phyloP scores from a whole-genome alignment of 257 asterid genomes.

The Parsonsia alboflavescens region DNA sequence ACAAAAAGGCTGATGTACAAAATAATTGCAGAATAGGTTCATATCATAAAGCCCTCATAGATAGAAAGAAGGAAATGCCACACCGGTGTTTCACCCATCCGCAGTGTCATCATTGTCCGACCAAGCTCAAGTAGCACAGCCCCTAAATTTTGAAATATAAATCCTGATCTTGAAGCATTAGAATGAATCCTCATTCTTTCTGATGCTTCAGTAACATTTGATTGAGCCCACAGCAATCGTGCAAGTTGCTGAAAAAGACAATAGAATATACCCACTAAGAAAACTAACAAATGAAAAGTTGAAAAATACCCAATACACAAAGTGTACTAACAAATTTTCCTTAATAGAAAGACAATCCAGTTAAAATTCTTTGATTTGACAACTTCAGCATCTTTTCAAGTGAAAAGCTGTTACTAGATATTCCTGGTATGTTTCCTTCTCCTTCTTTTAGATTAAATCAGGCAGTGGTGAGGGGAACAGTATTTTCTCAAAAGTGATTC shows the following conservation, averaged over 20 bases:
- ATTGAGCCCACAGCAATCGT: conserved; percentile 57
- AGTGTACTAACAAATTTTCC: neutral
- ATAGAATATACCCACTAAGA: neutral
- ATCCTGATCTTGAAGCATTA: conserved; percentile 68
- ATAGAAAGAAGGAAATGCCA: conserved; percentile 19
- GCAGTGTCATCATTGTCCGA: conserved; percentile 75
- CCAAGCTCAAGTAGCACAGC: conserved; percentile 92
- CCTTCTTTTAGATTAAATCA: neutral
- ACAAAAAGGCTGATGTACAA: neutral
- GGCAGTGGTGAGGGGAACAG: neutral
- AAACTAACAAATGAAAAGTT: neutral
- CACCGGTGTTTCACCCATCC: conserved; percentile 89
- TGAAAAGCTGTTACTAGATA: neutral
- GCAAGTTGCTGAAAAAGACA: conserved; percentile 58
- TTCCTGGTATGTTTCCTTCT: neutral
- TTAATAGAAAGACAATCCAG: neutral
- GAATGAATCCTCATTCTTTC: conserved; percentile 75
- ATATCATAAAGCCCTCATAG: neutral
- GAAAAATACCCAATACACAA: neutral
- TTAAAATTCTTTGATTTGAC: neutral
- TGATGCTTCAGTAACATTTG: conserved; percentile 46
- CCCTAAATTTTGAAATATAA: conserved; percentile 69
- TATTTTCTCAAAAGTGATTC: neutral
- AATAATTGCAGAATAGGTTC: neutral
- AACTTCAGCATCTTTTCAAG: neutral